A percentile compares a stretch with the other conserved stretches of the same genome.
Evolutionary conservation across 768 basidiomycete genomes (phyloP).

Genomic region (Leccinum aurantiacum): DNA sequence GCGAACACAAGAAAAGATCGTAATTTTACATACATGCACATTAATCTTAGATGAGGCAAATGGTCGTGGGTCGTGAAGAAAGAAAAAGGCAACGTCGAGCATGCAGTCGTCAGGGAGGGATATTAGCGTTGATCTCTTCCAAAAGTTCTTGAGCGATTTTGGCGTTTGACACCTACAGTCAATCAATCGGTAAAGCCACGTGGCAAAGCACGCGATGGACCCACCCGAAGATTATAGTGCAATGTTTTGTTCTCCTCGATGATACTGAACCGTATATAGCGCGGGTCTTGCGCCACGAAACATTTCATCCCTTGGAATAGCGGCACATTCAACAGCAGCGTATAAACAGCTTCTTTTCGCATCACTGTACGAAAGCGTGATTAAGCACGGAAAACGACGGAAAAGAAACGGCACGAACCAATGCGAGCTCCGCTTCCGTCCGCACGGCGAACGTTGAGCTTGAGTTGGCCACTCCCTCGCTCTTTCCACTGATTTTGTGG

Average conservation of each 20-base stretch:
- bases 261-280: slow-evolving; percentile 75
- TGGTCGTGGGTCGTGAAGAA: slow-evolving; percentile 19
- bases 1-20: slow-evolving; percentile 29
- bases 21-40: slow-evolving; percentile 34
- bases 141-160: slow-evolving; percentile 72
- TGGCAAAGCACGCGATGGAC: slow-evolving; percentile 22
- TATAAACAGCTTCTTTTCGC: slow-evolving; percentile 82
- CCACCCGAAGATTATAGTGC: slow-evolving; percentile 76
- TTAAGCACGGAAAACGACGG: slow-evolving; percentile 9
- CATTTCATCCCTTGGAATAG: slow-evolving; percentile 80
- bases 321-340: slow-evolving; percentile 70
- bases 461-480: slow-evolving; percentile 69
- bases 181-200: background rate
- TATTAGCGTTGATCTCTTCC: slow-evolving; percentile 49
- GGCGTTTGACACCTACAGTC: slow-evolving; percentile 56
- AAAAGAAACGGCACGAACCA: slow-evolving; percentile 36
- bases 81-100: background rate
- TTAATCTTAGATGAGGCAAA: slow-evolving; percentile 35
- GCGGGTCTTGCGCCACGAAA: slow-evolving; percentile 69
- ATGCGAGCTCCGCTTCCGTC: slow-evolving; percentile 72
- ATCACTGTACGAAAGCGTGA: slow-evolving; percentile 51
- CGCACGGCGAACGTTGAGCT: slow-evolving; percentile 60
- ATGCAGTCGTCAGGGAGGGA: slow-evolving; percentile 31
- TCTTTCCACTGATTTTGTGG: slow-evolving; percentile 71
- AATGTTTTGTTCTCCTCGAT: slow-evolving; percentile 59